Conservation (phyloP, 1,139 yeast species). For the Kazachstania sp. region DNA sequence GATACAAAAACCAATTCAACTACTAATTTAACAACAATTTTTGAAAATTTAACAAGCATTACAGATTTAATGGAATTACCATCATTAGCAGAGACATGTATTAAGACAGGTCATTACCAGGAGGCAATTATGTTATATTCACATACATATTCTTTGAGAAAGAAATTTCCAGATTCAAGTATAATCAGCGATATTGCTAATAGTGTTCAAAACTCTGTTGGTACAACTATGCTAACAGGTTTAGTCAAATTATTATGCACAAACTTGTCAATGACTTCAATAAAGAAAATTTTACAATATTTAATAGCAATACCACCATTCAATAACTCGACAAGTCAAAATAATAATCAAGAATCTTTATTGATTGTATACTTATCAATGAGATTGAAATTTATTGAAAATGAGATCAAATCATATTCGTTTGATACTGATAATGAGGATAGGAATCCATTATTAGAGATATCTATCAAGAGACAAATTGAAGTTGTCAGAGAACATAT, state of each 20-base stretch:
- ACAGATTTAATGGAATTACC: constrained; percentile 80
- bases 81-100: constrained; percentile 71
- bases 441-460: constrained; percentile 38
- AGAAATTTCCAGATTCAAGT: constrained; percentile 57
- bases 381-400: constrained; percentile 51
- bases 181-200: constrained; percentile 48
- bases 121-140: constrained; percentile 56
- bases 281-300: constrained; percentile 71
- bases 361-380: constrained; percentile 43
- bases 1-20: constrained; percentile 2
- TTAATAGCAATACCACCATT: constrained; percentile 56
- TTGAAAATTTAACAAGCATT: constrained; percentile 60
- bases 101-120: constrained; percentile 76
- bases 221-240: constrained; percentile 53
- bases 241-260: constrained; percentile 63
- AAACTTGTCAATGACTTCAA: constrained; percentile 65
- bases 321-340: constrained; percentile 16
- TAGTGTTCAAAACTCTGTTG: constrained; percentile 50
- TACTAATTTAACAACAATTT: constrained; percentile 36
- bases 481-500: constrained; percentile 70
- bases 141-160: constrained; percentile 55
- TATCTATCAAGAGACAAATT: constrained; percentile 66
- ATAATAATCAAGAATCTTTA: constrained; percentile 26
- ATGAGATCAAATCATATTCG: constrained; percentile 44
- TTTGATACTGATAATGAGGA: constrained; percentile 37